Base-by-base conservation (phyloP, 345 rosid genomes). In the Hibiscus trionum region DNA sequence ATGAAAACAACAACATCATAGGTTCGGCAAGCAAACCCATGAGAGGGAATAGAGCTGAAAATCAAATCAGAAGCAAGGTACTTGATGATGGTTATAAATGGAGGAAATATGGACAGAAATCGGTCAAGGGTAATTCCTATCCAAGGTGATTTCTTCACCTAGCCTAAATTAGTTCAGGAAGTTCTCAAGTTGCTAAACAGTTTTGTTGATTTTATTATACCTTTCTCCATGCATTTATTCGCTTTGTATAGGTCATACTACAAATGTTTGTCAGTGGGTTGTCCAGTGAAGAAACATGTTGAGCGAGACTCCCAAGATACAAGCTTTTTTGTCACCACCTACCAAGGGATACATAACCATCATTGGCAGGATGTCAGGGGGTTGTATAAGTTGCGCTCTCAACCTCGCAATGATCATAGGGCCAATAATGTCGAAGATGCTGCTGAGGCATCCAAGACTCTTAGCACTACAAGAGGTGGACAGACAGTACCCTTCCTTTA, bases 311-410 rank as follows among this genome's bases (percentile, higher is more conserved):
- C 24, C 21, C 14, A 21, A 4, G 74, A 71, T 42, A 17, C 42
- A 5, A 71, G 56, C 9, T 71, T 21, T 58, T 8, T 58, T 17
- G 10, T 26, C 24, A 7, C 17, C 17, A 42, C 66, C 39, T 71
- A 71, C 12, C 11, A 26, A 15, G 66, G 74, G 55, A 11, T 19
- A 11, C 74, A 71, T 59, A 59, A 59, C 55, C 74, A 71, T 71
- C 7, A 0, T 0, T 0, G 0, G 14, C 53, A 3, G 46, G 6
- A 29, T 53, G 11, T 3, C 61, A 33, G 2, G 49, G 19, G 11
- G 10, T 53, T 31, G n/a, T 12, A 21, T 50, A 56, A 70, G 26
- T 8, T 11, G 61, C 52, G 4, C 17, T 17, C 63, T 70, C 62
- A 35, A 15, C 8, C 27, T 31, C 7, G 21, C 4, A 19, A 42